A percentile compares a stretch with the other conserved stretches of the same genome.
These are phyloP conservation scores for Musa itinerans DNA, from an alignment of 176 grass and related monocot genomes.

Conservation along the genomic window DNA sequence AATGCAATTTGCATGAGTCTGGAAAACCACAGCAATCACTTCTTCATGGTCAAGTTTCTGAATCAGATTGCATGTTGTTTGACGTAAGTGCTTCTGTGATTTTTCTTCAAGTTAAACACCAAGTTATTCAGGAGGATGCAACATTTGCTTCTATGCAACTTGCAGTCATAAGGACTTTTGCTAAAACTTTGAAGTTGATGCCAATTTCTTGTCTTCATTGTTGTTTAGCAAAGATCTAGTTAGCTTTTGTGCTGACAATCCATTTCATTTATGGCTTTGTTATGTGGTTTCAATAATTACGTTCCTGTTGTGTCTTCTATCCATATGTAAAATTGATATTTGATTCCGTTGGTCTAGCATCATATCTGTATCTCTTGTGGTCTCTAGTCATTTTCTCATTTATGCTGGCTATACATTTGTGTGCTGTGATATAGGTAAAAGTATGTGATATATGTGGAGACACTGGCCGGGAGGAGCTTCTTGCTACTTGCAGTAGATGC, in stretches of 20 bases:
- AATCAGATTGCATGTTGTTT: conserved; percentile 27
- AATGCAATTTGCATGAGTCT: conserved; percentile 21
- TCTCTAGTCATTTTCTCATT: background rate
- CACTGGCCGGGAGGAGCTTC: conserved; percentile 76
- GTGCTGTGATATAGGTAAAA: conserved; percentile 50
- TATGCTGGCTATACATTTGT: conserved; percentile 16
- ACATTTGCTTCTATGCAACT: background rate
- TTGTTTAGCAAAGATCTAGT: no score
- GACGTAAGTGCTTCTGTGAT: conserved; percentile 39
- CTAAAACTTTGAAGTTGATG: no score
- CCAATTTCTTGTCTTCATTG: no score
- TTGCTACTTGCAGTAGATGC: conserved; percentile 89
- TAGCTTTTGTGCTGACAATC: no score
- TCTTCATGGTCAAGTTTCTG: background rate
- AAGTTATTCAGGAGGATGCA: background rate
- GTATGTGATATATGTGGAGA: conserved; percentile 99
- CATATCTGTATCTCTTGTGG: background rate
- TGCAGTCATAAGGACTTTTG: no score
- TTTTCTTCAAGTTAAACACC: background rate
- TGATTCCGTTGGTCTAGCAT: background rate
- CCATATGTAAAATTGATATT: no score
- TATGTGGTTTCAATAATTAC: no score
- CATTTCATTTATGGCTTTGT: no score
- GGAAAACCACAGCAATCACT: background rate
- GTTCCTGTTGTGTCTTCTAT: no score